Conservation (phyloP, 768 basidiomycete species). For the Rhodotorula toruloides region DNA sequence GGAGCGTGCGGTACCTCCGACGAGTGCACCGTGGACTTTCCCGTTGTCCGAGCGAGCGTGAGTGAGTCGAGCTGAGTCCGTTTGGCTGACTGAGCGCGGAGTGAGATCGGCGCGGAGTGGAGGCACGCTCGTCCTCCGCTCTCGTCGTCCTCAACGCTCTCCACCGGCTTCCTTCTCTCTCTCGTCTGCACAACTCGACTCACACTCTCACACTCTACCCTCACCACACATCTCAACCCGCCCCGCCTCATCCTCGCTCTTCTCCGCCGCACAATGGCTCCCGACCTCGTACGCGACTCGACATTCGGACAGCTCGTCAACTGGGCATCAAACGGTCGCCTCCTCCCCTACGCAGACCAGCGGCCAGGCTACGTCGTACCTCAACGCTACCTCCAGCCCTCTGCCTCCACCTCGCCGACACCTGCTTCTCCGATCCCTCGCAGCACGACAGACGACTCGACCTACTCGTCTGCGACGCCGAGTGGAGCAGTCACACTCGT, state of each 20-base stretch:
- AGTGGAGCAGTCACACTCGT: constrained; percentile 18
- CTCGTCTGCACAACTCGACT: no score
- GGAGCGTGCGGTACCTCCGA: no score
- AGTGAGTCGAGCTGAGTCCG: no score
- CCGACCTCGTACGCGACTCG: constrained; percentile 36
- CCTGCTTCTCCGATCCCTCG: not conserved
- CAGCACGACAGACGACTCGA: not conserved
- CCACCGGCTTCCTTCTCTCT: no score
- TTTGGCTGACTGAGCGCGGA: no score
- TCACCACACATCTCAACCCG: no score
- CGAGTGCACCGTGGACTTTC: no score
- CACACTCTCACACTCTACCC: no score
- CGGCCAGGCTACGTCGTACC: constrained; percentile 32
- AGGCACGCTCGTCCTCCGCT: no score
- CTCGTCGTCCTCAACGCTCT: no score
- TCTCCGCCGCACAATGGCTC: constrained; percentile 2
- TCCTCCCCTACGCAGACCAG: constrained; percentile 39
- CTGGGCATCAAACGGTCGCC: constrained; percentile 20
- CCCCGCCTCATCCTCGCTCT: not conserved
- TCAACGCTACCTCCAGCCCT: constrained; percentile 7
- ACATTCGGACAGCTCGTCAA: constrained; percentile 36
- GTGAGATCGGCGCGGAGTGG: no score
- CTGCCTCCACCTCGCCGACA: not conserved
- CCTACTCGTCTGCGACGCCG: not conserved
- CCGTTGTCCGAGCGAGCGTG: no score